Base-by-base conservation (phyloP, 306 rosid species). In the Malus sylvestris region DNA sequence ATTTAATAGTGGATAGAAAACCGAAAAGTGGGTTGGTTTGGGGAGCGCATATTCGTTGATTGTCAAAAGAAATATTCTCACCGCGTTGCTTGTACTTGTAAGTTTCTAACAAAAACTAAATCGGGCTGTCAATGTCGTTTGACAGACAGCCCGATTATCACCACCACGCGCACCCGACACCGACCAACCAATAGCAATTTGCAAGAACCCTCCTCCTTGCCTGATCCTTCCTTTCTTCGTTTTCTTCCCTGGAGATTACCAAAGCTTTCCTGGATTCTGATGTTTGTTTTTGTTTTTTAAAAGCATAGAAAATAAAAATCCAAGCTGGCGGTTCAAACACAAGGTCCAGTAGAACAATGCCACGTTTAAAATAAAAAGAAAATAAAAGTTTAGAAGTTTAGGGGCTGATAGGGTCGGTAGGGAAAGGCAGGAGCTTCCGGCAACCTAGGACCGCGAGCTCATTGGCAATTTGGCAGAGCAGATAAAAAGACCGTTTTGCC, bases 101-200 rank as follows among this genome's bases (percentile, higher is more conserved):
- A 3, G 52, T 46, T 13, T 46, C 6, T 4, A 13, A 46, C 52
- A 46, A 46, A 46, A 81, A 81, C 70, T 23, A 81, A 72, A 80
- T 45, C 86, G 93, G 93, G 93, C 89, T 85, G 96, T 81, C 96
- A 83, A 70, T 62, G 75, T 72, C 77, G 82, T 55, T 83, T 75
- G 96, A 88, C 96, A 85, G 91, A 88, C 96, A 88, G 91, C 92
- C 91, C 92, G 78, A 82, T 71, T 19, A 59, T 42, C 22, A 66
- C 74, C 52, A 46, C 2, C 58, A 62, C 65, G 73, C 70, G 55
- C 32, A 4, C 70, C 19, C 72, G 51, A 52, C 64, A 16, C 79
- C 72, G 59, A 8, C 57, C 80, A 4, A 12, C 5, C 5, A 46
- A 46, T 46, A 46, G 52, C 52, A 38, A 38, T 38, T 38, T 38